Evolutionary conservation across 495 filamentous ascomycete genomes (phyloP).

Genomic region (Hypoxylon cercidicola): DNA sequence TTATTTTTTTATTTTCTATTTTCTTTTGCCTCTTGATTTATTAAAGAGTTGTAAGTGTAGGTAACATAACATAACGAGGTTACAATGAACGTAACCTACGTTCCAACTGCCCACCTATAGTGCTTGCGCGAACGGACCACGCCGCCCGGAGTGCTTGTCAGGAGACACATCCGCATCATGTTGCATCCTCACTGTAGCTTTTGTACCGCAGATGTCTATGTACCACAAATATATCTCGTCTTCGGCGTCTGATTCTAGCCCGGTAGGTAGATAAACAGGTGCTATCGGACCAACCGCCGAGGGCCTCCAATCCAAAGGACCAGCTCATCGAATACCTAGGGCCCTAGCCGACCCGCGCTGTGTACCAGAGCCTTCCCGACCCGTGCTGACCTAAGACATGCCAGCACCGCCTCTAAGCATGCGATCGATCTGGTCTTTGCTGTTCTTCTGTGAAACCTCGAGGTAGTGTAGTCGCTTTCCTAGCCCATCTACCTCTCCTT

Average conservation of each 20-base stretch:
- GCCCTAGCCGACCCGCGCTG: too few relatives aligned
- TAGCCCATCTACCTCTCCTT: slow-evolving; percentile 78
- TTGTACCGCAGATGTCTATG: not conserved
- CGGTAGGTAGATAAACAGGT: not conserved
- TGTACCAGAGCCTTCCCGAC: not conserved
- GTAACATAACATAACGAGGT: too few relatives aligned
- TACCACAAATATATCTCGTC: not conserved
- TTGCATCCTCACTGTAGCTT: not conserved
- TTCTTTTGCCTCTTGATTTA: too few relatives aligned
- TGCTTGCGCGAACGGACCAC: not conserved
- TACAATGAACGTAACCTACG: too few relatives aligned
- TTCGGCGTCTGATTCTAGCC: not conserved
- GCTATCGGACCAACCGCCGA: not conserved
- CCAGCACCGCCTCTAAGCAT: slow-evolving; percentile 61
- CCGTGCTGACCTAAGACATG: slow-evolving; percentile 27
- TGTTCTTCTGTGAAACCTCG: slow-evolving; percentile 94
- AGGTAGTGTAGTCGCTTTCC: slow-evolving; percentile 94
- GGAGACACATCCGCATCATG: not conserved
- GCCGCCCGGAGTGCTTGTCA: not conserved
- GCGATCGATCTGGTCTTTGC: slow-evolving; percentile 85
- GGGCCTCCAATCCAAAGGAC: not conserved
- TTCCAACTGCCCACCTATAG: too few relatives aligned
- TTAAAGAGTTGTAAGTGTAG: too few relatives aligned
- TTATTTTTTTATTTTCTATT: too few relatives aligned
- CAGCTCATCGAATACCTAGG: not conserved